Percentiles rank a stretch among this genome's conserved stretches.
Conservation (phyloP, 495 filamentous ascomycete species). For the Talaromyces trachyspermus region DNA sequence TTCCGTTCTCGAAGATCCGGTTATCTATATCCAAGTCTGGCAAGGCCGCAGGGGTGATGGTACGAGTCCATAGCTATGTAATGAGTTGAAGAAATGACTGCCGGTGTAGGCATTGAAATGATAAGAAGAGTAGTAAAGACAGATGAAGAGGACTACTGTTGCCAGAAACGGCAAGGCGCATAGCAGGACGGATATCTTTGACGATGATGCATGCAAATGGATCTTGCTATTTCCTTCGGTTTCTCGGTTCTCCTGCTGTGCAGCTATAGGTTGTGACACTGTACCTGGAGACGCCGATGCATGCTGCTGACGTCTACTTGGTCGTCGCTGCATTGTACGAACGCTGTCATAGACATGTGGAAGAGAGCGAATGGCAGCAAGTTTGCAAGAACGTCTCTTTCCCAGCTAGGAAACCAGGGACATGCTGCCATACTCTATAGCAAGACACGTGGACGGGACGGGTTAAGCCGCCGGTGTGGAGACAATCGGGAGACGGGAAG, state of each 20-base stretch:
- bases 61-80: background rate
- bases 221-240: constrained; percentile 9
- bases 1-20: constrained; percentile 12
- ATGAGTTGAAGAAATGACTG: background rate
- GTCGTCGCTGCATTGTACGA: constrained; percentile 3
- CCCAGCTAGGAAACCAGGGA: no score
- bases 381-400: no score
- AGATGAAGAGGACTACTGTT: constrained; percentile 2
- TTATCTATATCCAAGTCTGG: background rate
- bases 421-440: no score
- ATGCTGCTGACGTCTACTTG: constrained; percentile 1
- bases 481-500: no score
- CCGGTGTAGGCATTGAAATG: background rate
- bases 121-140: constrained; percentile 11
- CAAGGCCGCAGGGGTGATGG: no score
- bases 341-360: no score
- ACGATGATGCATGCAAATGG: no score
- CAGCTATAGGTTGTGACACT: background rate
- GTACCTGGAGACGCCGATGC: background rate
- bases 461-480: no score
- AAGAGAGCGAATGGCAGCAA: no score
- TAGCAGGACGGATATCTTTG: background rate
- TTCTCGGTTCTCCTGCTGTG: constrained; percentile 1
- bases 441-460: no score
- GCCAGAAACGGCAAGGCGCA: constrained; percentile 1